A percentile compares a stretch with the other conserved stretches of the same genome.
These are phyloP conservation scores for Kregervanrija pseudodelftensis DNA, from an alignment of 805 yeast genomes.

Conservation along the genomic window DNA sequence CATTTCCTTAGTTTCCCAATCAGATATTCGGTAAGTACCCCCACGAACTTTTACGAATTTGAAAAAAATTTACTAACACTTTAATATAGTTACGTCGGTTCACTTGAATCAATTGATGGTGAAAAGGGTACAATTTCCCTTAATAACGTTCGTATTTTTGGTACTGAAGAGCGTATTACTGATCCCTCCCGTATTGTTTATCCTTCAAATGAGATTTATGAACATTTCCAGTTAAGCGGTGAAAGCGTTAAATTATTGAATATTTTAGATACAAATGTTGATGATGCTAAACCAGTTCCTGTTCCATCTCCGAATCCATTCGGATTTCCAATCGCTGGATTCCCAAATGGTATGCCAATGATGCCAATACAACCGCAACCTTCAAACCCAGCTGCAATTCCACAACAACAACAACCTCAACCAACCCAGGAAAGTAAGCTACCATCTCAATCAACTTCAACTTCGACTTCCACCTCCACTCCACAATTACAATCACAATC, in stretches of 20 bases:
- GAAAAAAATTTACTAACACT: neutral
- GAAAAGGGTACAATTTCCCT: conserved; percentile 86
- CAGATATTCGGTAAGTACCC: conserved; percentile 51
- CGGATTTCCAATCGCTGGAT: conserved; percentile 12
- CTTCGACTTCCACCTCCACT: too few relatives aligned
- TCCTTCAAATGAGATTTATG: conserved; percentile 57
- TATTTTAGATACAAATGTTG: conserved; percentile 68
- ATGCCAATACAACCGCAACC: neutral
- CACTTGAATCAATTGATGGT: conserved; percentile 80
- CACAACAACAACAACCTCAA: conserved; percentile 6
- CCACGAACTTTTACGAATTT: neutral
- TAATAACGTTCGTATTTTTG: conserved; percentile 71
- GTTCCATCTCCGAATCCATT: conserved; percentile 25
- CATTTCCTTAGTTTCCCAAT: conserved; percentile 70
- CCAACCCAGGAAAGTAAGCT: neutral
- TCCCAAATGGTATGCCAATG: conserved; percentile 10
- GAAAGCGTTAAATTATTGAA: conserved; percentile 85
- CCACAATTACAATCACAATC: too few relatives aligned
- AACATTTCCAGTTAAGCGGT: conserved; percentile 80
- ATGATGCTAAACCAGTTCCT: conserved; percentile 52
- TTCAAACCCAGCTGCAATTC: conserved; percentile 3
- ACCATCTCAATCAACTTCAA: too few relatives aligned
- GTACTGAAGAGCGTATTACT: conserved; percentile 82
- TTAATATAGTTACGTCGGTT: conserved; percentile 70
- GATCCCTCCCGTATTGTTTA: conserved; percentile 71